Conservation (phyloP, 1,139 yeast genomes). For the Geotrichum histeridarum region DNA sequence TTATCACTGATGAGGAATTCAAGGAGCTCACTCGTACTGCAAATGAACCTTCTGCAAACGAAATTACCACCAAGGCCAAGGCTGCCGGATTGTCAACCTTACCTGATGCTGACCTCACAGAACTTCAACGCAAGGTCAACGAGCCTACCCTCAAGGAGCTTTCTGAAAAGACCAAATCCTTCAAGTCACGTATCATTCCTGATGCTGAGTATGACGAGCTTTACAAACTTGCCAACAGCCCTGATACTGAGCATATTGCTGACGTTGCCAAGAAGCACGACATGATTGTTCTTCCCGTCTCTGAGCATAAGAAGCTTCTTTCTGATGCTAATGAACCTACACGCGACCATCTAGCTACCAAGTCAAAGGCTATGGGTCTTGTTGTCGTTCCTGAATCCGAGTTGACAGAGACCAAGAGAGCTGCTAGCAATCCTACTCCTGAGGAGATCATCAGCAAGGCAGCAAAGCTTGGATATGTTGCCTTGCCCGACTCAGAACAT, state of each 20-base stretch:
- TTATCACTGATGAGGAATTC: slow-evolving; percentile 29
- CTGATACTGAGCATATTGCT: slow-evolving; percentile 20
- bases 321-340: slow-evolving; percentile 20
- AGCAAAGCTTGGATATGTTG: slow-evolving; percentile 3
- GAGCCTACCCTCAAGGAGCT: slow-evolving; percentile 35
- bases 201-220: slow-evolving; percentile 16
- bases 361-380: slow-evolving; percentile 24
- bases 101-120: slow-evolving; percentile 26
- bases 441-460: slow-evolving; percentile 16
- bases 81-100: slow-evolving; percentile 30
- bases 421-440: slow-evolving; percentile 13
- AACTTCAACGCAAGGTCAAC: slow-evolving; percentile 23
- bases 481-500: slow-evolving; percentile 8
- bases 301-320: slow-evolving; percentile 26
- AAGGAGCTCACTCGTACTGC: slow-evolving; percentile 18
- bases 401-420: neutral
- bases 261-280: slow-evolving; percentile 36
- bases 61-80: slow-evolving; percentile 27
- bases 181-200: slow-evolving; percentile 14
- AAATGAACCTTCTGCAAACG: slow-evolving; percentile 20
- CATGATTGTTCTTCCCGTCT: slow-evolving; percentile 24
- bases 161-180: slow-evolving; percentile 1
- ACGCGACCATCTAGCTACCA: slow-evolving; percentile 21
- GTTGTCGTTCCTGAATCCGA: slow-evolving; percentile 10
- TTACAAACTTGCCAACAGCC: slow-evolving; percentile 7